These are phyloP conservation scores for Amphicarpaea edgeworthii DNA, from an alignment of 306 rosid genomes.

Conservation along the genomic window DNA sequence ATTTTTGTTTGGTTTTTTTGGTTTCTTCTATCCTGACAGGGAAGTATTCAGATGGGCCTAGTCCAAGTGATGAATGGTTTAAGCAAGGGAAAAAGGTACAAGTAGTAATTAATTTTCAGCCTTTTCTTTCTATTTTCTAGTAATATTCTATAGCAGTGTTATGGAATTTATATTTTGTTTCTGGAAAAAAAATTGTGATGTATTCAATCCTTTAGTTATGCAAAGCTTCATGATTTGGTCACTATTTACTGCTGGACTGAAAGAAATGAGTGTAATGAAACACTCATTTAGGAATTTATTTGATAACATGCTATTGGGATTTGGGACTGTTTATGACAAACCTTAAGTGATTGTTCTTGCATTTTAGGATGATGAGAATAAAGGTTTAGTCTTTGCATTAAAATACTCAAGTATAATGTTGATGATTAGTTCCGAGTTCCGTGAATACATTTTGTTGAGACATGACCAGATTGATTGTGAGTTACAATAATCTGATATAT, in stretches of 20 bases:
- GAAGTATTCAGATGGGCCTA: constrained; percentile 83
- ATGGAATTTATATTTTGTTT: not conserved
- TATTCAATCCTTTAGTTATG: not conserved
- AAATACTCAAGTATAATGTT: not conserved
- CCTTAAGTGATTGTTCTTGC: not conserved
- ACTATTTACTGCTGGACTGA: not conserved
- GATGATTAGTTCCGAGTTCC: not conserved
- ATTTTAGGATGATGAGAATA: not conserved
- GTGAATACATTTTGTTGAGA: constrained; percentile 2
- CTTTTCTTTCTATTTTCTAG: not conserved
- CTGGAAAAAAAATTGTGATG: not conserved
- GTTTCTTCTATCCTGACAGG: constrained; percentile 57
- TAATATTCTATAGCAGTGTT: not conserved
- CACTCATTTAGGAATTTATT: not conserved
- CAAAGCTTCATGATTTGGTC: constrained; percentile 22
- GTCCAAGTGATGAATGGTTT: constrained; percentile 91
- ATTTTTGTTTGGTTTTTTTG: constrained; percentile 25
- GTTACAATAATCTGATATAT: not conserved
- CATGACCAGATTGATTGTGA: not conserved
- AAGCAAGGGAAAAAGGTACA: constrained; percentile 84
- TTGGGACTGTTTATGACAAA: not conserved
- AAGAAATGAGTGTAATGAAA: not conserved
- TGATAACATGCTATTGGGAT: not conserved
- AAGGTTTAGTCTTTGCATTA: not conserved
- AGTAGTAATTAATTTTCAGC: constrained; percentile 12